Evolutionary conservation across 1,139 yeast species (phyloP).

Genomic region (Hyphopichia khmerensis): DNA sequence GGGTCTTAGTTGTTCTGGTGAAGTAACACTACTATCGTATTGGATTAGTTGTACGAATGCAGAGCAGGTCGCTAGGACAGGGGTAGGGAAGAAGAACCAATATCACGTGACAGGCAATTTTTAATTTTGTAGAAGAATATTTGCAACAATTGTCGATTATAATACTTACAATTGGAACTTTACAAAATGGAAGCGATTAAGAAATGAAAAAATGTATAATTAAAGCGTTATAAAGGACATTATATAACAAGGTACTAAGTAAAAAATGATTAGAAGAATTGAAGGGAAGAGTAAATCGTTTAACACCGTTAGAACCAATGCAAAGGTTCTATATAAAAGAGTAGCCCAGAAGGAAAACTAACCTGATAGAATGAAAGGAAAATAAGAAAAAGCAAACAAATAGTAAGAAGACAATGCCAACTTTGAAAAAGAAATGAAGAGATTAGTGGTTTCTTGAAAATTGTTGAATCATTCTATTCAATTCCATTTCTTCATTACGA

Average conservation of each 20-base stretch:
- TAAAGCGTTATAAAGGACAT: not conserved
- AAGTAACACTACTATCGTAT: no score
- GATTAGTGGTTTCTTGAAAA: conserved; percentile 8
- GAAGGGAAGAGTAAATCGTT: not conserved
- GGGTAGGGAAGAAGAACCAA: no score
- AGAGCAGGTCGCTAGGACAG: no score
- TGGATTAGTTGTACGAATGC: no score
- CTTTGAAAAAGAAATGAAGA: no score
- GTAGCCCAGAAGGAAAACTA: not conserved
- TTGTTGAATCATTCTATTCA: conserved; percentile 33
- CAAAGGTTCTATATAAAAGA: not conserved
- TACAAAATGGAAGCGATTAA: no score
- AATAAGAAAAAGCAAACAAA: no score
- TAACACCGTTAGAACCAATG: not conserved
- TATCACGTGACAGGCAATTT: no score
- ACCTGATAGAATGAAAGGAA: not conserved
- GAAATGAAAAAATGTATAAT: not conserved
- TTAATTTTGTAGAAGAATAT: no score
- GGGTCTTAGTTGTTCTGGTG: no score
- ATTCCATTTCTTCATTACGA: conserved; percentile 38
- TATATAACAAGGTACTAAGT: not conserved
- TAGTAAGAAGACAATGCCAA: not conserved
- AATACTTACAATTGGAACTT: no score
- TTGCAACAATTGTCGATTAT: no score
- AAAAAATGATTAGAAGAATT: not conserved